Evolutionary conservation across 805 yeast species (phyloP).

Genomic region (Candida ovalis): DNA sequence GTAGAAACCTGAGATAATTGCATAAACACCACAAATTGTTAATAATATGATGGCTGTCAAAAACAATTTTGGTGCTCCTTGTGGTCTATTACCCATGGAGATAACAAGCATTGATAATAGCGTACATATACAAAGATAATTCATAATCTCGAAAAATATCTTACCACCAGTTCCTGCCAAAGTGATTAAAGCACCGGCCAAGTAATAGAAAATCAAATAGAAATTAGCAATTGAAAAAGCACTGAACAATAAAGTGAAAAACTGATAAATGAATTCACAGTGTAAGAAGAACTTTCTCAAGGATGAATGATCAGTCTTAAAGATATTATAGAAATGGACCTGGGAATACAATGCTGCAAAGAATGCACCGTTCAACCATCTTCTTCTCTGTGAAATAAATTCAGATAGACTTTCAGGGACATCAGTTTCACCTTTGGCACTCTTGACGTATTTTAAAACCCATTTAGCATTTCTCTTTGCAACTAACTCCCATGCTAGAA

Average conservation of each 20-base stretch:
- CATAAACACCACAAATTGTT: constrained; percentile 76
- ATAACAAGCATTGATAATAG: constrained; percentile 86
- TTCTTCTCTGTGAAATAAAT: constrained; percentile 90
- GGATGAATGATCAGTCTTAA: constrained; percentile 83
- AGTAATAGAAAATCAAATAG: constrained; percentile 85
- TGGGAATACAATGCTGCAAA: constrained; percentile 94
- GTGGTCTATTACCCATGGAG: constrained; percentile 97
- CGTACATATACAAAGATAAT: constrained; percentile 77
- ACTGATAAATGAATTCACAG: constrained; percentile 85
- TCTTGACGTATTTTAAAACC: constrained; percentile 87
- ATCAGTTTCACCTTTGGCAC: constrained; percentile 95
- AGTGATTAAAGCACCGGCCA: constrained; percentile 77
- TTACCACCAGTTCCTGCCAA: constrained; percentile 73
- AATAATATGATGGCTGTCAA: constrained; percentile 66
- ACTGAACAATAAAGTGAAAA: constrained; percentile 73
- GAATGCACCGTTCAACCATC: constrained; percentile 98
- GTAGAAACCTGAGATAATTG: constrained; percentile 76
- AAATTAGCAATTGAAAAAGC: constrained; percentile 92
- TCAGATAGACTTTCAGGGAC: constrained; percentile 95
- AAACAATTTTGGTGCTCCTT: constrained; percentile 83
- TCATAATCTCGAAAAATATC: constrained; percentile 79
- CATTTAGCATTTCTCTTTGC: constrained; percentile 81
- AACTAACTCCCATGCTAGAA: constrained; percentile 92
- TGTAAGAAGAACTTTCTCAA: constrained; percentile 79
- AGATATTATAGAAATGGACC: constrained; percentile 78